Evolutionary conservation across 2,329 filamentous ascomycete species (phyloP).

Genomic region (Claviceps sp.): DNA sequence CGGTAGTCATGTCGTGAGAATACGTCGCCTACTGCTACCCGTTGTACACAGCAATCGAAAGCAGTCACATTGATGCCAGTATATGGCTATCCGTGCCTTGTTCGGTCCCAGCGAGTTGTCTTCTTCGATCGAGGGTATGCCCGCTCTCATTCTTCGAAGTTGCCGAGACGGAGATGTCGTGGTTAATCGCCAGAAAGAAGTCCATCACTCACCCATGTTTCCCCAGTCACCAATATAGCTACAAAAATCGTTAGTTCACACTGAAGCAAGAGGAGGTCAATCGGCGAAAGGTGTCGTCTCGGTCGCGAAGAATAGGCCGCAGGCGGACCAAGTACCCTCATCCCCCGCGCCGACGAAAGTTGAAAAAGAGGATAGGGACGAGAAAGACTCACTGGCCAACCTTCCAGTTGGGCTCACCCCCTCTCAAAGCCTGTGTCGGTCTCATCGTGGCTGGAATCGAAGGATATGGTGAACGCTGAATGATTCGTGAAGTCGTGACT

Average conservation of each 20-base stretch:
- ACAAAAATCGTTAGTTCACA: conserved; percentile 14
- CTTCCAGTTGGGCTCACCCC: conserved; percentile 20
- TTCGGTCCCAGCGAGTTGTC: not conserved
- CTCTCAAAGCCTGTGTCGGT: conserved; percentile 26
- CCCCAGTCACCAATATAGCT: conserved; percentile 70
- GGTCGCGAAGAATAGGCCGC: conserved; percentile 19
- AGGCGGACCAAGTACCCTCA: conserved; percentile 5
- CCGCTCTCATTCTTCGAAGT: not conserved
- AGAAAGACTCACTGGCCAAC: conserved; percentile 21
- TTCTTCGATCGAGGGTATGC: not conserved
- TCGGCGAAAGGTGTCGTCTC: not conserved
- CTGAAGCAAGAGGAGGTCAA: no score
- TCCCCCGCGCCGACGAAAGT: not conserved
- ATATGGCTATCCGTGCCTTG: not conserved
- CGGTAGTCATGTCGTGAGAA: not conserved
- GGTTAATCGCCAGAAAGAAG: not conserved
- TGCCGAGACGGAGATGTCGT: not conserved
- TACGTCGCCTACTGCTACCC: not conserved
- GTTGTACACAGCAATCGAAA: no score
- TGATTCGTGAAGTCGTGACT: conserved; percentile 8
- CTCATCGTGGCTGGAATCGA: conserved; percentile 23
- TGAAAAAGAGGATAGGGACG: not conserved
- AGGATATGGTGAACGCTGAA: conserved; percentile 11
- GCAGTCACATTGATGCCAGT: not conserved
- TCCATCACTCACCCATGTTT: conserved; percentile 49